Conservation (phyloP, 2,329 filamentous ascomycete species). For the Penicillium sp. region DNA sequence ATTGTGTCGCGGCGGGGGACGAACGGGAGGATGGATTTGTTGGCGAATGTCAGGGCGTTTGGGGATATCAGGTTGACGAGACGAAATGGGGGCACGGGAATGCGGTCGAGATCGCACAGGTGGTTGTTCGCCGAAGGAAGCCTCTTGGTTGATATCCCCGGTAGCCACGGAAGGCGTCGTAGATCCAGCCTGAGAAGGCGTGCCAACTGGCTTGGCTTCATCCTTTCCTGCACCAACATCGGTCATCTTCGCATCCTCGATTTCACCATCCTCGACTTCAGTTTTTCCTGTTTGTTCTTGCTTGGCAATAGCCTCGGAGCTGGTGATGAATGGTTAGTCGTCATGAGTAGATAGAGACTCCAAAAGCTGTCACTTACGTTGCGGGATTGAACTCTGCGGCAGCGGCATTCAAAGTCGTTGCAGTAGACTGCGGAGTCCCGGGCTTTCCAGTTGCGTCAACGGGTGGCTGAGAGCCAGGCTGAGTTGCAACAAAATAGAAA, state of each 20-base stretch:
- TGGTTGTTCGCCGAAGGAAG: slow-evolving; percentile 10
- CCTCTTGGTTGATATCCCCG: slow-evolving; percentile 14
- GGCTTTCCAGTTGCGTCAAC: slow-evolving; percentile 28
- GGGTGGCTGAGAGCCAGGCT: slow-evolving; percentile 24
- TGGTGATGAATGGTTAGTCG: slow-evolving; percentile 27
- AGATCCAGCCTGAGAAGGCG: slow-evolving; percentile 13
- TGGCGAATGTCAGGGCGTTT: slow-evolving; percentile 41
- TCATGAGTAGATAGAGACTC: background rate
- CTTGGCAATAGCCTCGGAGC: slow-evolving; percentile 29
- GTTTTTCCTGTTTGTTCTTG: slow-evolving; percentile 27
- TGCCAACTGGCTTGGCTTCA: slow-evolving; percentile 6
- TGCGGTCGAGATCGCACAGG: slow-evolving; percentile 26
- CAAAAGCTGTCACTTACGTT: slow-evolving; percentile 35
- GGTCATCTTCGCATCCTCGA: slow-evolving; percentile 47
- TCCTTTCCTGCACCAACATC: slow-evolving; percentile 31
- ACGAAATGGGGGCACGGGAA: slow-evolving; percentile 30
- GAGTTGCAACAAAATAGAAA: slow-evolving; percentile 40
- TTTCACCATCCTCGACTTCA: slow-evolving; percentile 48
- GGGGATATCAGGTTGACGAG: slow-evolving; percentile 33
- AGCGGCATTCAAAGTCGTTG: slow-evolving; percentile 41
- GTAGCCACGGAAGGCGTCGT: slow-evolving; percentile 6
- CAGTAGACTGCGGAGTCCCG: slow-evolving; percentile 31
- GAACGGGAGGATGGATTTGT: slow-evolving; percentile 39
- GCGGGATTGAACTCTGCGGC: slow-evolving; percentile 45
- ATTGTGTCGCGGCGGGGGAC: slow-evolving; percentile 35